These are phyloP conservation scores for Plectranthus barbatus DNA, from an alignment of 257 asterid genomes.

Conservation along the genomic window DNA sequence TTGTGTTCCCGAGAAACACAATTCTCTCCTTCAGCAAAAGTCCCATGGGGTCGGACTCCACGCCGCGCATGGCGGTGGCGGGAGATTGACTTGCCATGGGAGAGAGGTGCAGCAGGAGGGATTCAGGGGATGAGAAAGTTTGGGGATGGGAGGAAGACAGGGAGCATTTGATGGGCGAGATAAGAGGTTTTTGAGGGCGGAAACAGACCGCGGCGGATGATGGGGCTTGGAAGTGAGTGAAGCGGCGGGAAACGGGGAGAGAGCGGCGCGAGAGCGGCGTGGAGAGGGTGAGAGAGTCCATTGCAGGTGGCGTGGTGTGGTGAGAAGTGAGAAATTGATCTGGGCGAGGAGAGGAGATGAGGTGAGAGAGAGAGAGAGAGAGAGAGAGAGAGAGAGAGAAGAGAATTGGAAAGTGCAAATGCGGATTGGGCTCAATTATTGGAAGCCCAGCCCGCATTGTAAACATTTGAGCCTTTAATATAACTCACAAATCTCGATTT, in stretches of 20 bases:
- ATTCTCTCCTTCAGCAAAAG: conserved; percentile 82
- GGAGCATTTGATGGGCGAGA: conserved; percentile 37
- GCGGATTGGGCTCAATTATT: background rate
- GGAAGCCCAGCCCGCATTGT: background rate
- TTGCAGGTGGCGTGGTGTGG: conserved; percentile 16
- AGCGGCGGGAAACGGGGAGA: conserved; percentile 18
- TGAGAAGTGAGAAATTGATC: background rate
- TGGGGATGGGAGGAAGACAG: conserved; percentile 25
- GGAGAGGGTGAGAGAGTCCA: conserved; percentile 63
- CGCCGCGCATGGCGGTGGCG: conserved; percentile 56
- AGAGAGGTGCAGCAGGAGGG: conserved; percentile 30
- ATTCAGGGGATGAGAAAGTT: conserved; percentile 20
- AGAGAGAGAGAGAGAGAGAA: background rate
- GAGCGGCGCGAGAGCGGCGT: conserved; percentile 34
- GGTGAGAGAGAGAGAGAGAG: conserved; percentile 4
- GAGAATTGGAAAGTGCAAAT: background rate
- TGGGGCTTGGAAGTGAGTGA: conserved; percentile 13
- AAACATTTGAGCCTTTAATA: too few species aligned
- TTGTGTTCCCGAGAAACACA: conserved; percentile 63
- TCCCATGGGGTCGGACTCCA: conserved; percentile 78
- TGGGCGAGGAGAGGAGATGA: conserved; percentile 19
- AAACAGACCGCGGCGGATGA: conserved; percentile 7
- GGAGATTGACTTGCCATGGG: conserved; percentile 49
- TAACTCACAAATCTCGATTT: too few species aligned
- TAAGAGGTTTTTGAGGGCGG: conserved; percentile 11